Conservation (phyloP, 2,329 filamentous ascomycete genomes). For the Penicillium paneum region DNA sequence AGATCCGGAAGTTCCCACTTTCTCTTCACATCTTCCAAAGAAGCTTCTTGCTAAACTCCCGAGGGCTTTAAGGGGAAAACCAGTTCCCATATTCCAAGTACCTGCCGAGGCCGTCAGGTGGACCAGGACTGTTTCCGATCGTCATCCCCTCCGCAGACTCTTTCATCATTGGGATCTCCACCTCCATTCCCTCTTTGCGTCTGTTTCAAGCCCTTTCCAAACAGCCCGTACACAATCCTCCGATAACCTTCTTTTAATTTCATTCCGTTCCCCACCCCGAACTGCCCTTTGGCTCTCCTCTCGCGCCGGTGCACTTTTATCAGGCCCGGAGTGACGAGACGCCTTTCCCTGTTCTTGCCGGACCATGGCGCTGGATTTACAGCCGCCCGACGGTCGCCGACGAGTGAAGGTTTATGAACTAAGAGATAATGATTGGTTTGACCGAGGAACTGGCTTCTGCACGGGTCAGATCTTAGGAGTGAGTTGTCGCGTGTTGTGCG, state of each 20-base stretch:
- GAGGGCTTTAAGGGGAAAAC: not conserved
- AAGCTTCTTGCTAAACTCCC: slow-evolving; percentile 7
- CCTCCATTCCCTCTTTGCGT: slow-evolving; percentile 12
- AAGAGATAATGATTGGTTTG: slow-evolving; percentile 98
- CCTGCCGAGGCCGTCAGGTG: slow-evolving; percentile 31
- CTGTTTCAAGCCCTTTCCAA: slow-evolving; percentile 16
- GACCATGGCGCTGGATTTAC: slow-evolving; percentile 49
- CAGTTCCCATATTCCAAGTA: slow-evolving; percentile 12
- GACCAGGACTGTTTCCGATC: slow-evolving; percentile 18
- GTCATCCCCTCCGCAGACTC: slow-evolving; percentile 27
- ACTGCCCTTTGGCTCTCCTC: slow-evolving; percentile 26
- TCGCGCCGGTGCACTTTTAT: slow-evolving; percentile 31
- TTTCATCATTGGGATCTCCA: slow-evolving; percentile 24
- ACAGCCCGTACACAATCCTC: slow-evolving; percentile 8
- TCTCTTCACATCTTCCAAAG: slow-evolving; percentile 9
- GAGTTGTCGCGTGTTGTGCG: slow-evolving; percentile 40
- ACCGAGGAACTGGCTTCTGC: slow-evolving; percentile 94
- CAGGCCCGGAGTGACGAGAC: slow-evolving; percentile 40
- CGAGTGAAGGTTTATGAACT: slow-evolving; percentile 98
- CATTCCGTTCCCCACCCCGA: not conserved
- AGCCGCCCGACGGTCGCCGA: slow-evolving; percentile 50
- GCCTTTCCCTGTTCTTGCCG: slow-evolving; percentile 31
- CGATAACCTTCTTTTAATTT: slow-evolving; percentile 10
- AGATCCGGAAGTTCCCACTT: slow-evolving; percentile 8
- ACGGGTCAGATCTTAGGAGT: slow-evolving; percentile 72